phyloP scores from a whole-genome alignment of 1,284 basidiomycete species.

The Puccinia triticina region DNA sequence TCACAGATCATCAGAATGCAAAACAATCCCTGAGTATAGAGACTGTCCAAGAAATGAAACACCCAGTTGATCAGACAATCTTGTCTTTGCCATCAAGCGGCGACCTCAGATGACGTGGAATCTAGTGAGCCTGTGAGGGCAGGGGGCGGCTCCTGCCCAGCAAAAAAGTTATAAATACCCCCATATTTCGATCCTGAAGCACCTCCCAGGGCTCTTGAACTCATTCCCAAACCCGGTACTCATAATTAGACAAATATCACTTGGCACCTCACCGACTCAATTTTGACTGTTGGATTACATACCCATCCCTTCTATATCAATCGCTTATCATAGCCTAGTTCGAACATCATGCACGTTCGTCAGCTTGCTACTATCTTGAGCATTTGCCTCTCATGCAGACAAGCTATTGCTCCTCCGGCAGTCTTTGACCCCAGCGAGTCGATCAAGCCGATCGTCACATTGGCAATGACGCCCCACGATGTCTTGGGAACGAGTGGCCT shows the following conservation, averaged over 20 bases:
- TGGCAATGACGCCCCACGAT: not conserved
- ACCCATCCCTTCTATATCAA: not conserved
- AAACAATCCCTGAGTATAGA: not conserved
- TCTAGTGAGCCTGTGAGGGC: not conserved
- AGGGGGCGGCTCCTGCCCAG: not conserved
- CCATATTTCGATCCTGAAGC: not conserved
- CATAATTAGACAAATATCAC: not conserved
- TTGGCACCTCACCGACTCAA: not conserved
- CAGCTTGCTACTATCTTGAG: conserved; percentile 2
- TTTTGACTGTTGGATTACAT: not conserved
- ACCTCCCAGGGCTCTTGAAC: not conserved
- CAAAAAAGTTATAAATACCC: conserved; percentile 18
- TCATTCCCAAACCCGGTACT: not conserved
- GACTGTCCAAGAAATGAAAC: not conserved
- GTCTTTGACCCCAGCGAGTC: not conserved
- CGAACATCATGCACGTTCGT: not conserved
- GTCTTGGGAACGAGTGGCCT: not conserved
- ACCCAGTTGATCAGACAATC: conserved; percentile 4
- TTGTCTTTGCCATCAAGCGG: not conserved
- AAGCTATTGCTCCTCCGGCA: not conserved
- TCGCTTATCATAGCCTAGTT: not conserved
- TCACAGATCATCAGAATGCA: not conserved
- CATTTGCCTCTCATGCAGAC: conserved; percentile 3
- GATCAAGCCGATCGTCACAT: not conserved
- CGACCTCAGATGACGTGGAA: not conserved